Base-by-base conservation (phyloP, 2,329 filamentous ascomycete genomes). In the Fusarium domesticum region DNA sequence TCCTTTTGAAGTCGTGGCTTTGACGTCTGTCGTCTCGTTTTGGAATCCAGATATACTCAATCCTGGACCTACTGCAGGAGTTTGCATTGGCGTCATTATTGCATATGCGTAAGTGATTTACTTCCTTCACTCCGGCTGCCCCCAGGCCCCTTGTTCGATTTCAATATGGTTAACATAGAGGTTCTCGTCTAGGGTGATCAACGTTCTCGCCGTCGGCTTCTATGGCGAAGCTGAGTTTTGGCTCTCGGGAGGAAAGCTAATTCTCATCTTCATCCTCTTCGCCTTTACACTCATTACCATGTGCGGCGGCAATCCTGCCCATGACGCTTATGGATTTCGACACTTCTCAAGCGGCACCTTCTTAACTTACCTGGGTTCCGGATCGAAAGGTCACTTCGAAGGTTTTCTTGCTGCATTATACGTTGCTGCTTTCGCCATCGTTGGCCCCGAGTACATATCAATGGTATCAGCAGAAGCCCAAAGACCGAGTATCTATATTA, bases 401-500 rank as follows among this genome's bases (percentile, higher is more conserved):
- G 53, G 53, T 1, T 56, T 56, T 17, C 51, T 56, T 53, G 53
- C 50, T 0, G 39, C 39, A 2, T 6, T 56, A 17, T 43, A 47
- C 1, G 39, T 50, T 1, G 53, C 50, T 14, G 53, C 53, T 23
- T 56, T 56, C 16, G 51, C 34, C 15, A 43, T 56, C 8, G 53
- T 54, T 8, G 53, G 53, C 2, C 53, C 53, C 2, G 53, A 56
- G 25, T 56, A 56, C 3, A 56, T 56, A n/a, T 55, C 53, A 2
- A 54, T 56, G 53, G 53, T 53, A 1, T 53, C 53, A 6, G 53
- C 52, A 0, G 53, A 56, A 8, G 12, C 49, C 0, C 53, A 56
- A 37, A 50, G 54, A 56, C 84, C 84, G 0, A 78, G 83, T 16
- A 69, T 68, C 19, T 77, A 83, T 16, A 77, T 90, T 61, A 85